Evolutionary conservation across 1,284 basidiomycete species (phyloP).

Genomic region (Blastosporella zonata): DNA sequence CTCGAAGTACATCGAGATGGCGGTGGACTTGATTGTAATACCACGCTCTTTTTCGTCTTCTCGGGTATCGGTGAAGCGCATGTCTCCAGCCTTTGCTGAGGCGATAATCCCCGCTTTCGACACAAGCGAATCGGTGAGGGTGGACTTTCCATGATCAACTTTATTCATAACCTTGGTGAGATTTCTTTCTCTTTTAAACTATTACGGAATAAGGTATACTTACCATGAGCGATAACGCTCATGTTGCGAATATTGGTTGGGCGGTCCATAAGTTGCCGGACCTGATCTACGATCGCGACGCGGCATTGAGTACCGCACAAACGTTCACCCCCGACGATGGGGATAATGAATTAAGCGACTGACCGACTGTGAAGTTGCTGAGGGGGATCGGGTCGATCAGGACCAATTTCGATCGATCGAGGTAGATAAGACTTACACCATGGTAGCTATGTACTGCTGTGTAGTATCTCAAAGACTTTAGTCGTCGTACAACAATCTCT

Average conservation of each 20-base stretch:
- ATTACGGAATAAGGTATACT: conserved; percentile 27
- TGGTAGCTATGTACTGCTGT: conserved; percentile 44
- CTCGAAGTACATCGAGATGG: conserved; percentile 99
- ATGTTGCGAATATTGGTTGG: conserved; percentile 97
- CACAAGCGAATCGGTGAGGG: conserved; percentile 97
- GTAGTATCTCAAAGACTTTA: conserved; percentile 30
- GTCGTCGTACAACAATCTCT: conserved; percentile 28
- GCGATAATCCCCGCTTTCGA: conserved; percentile 99
- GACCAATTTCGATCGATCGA: conserved; percentile 17
- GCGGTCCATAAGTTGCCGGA: conserved; percentile 87
- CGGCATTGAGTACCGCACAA: conserved; percentile 16
- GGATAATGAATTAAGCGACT: conserved; percentile 32
- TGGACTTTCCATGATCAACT: conserved; percentile 99
- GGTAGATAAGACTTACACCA: conserved; percentile 63
- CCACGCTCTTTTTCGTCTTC: conserved; percentile 99
- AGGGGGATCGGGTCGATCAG: conserved; percentile 33
- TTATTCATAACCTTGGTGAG: conserved; percentile 13
- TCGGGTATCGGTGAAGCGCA: conserved; percentile 98
- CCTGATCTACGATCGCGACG: conserved; percentile 62
- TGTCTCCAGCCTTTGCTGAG: conserved; percentile 90
- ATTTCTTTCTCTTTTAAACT: conserved; percentile 16
- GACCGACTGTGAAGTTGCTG: conserved; percentile 87
- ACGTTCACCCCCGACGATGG: conserved; percentile 11
- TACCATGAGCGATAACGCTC: conserved; percentile 96
- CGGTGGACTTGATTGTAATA: conserved; percentile 99